These are phyloP conservation scores for Candida frijolesensis DNA, from an alignment of 1,139 yeast genomes.

Conservation along the genomic window DNA sequence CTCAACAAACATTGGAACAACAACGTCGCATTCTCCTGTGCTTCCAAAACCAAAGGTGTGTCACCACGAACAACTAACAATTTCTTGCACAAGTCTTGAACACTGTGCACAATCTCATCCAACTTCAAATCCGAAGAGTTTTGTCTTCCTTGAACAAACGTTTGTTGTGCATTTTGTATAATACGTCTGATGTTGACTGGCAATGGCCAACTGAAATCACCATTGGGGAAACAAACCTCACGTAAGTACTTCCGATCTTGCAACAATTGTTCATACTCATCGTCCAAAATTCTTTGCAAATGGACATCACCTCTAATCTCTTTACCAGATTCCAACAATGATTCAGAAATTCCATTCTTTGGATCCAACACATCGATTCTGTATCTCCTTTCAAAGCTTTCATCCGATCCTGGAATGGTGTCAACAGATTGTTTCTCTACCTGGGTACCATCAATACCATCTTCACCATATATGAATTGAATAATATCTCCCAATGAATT, in stretches of 20 bases:
- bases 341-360: slow-evolving; percentile 62
- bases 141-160: slow-evolving; percentile 89
- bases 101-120: slow-evolving; percentile 75
- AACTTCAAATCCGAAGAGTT: slow-evolving; percentile 89
- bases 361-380: slow-evolving; percentile 85
- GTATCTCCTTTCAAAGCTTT: slow-evolving; percentile 78
- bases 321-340: slow-evolving; percentile 82
- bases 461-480: slow-evolving; percentile 98
- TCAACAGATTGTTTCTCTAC: slow-evolving; percentile 98
- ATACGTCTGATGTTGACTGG: slow-evolving; percentile 98
- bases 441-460: slow-evolving; percentile 97
- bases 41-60: slow-evolving; percentile 72
- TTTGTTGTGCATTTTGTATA: slow-evolving; percentile 95
- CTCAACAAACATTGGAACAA: slow-evolving; percentile 90
- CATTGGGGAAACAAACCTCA: slow-evolving; percentile 79
- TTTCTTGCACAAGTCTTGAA: slow-evolving; percentile 66
- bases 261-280: slow-evolving; percentile 76
- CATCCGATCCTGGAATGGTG: slow-evolving; percentile 91
- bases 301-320: slow-evolving; percentile 90
- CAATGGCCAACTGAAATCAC: slow-evolving; percentile 96
- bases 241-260: slow-evolving; percentile 82
- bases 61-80: slow-evolving; percentile 84
- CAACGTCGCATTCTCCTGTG: slow-evolving; percentile 89
- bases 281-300: slow-evolving; percentile 77
- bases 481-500: slow-evolving; percentile 95